Evolutionary conservation across 2,329 filamentous ascomycete species (phyloP), one percentile per base, ranked within the genome.

Genomic region (Aspergillus brunneoviolaceus): DNA sequence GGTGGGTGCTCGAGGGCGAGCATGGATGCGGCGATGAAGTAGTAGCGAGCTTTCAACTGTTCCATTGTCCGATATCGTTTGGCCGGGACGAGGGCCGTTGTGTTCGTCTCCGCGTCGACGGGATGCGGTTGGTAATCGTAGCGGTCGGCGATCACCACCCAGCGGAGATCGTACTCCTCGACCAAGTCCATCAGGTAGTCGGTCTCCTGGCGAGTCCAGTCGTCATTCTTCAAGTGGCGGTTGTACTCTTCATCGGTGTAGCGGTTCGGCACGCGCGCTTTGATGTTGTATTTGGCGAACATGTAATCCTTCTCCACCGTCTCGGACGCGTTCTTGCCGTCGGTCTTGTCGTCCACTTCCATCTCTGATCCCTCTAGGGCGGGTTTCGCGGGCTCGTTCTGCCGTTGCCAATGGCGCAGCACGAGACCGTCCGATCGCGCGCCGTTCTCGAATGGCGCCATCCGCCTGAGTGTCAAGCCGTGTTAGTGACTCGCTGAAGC

Each of bases 151-250:
- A 99, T 91, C 16, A 98, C 76, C 3, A 94, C 85, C 92, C 95
- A 99, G 66, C 95, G 88, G 61, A 96, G 83, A 71, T 96, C 92
- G 71, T 88, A 96, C 51, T 93, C 89, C 59, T 84, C 84, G 14
- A 87, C 90, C 39, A 94, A 74, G 3, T 85, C 80, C 72, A 98
- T 84, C 63, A 99, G 78, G 72, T 97, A 97, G 72, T 97, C 92
- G 9, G 95, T 99, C 77, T 99, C 95, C 69, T 95, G 89, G 70
- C 89, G 91, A 14, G 90, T 89, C 95, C 95, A 99, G 67, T 94
- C 88, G 14, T 86, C 81, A 70, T 83, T 89, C 67, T 87, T 84
- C 54, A 99, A 77, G 63, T 89, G 86, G 59, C 86, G 82, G 61
- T 88, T 85, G 77, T 99, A 99, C 73, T 96, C 89, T 63, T 93